A percentile compares a stretch with the other conserved stretches of the same genome.
Evolutionary conservation across 1,139 yeast species (phyloP).

Genomic region (Candida glucosophila): DNA sequence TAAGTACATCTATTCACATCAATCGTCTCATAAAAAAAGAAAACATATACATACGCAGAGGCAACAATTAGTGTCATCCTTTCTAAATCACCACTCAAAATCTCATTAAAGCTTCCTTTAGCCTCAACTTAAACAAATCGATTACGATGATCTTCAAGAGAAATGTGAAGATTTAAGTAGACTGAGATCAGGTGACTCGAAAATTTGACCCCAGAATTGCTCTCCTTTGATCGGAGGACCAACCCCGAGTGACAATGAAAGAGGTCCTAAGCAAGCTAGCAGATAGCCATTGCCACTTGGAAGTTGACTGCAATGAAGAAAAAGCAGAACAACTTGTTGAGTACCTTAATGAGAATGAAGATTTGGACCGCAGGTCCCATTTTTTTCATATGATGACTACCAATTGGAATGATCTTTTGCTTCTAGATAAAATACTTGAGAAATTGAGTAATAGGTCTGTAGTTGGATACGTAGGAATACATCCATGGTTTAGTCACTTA

Average conservation of each 20-base stretch:
- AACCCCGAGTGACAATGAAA: no score
- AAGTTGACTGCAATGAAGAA: slow-evolving; percentile 8
- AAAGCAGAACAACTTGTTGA: slow-evolving; percentile 6
- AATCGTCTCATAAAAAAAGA: slow-evolving; percentile 64
- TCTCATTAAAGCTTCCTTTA: not conserved
- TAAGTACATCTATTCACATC: slow-evolving; percentile 38
- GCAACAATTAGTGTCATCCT: slow-evolving; percentile 53
- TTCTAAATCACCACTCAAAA: no score
- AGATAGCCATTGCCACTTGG: slow-evolving; percentile 16
- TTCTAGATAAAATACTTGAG: slow-evolving; percentile 23
- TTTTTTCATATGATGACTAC: slow-evolving; percentile 47
- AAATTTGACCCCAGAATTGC: no score
- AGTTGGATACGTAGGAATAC: slow-evolving; percentile 70
- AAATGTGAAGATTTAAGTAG: no score
- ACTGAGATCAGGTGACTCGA: no score
- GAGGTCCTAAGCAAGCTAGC: slow-evolving; percentile 3
- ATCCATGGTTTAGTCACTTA: slow-evolving; percentile 83
- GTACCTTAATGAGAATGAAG: slow-evolving; percentile 4
- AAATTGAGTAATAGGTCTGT: slow-evolving; percentile 18
- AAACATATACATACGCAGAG: slow-evolving; percentile 53
- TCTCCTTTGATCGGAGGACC: no score
- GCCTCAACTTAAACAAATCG: no score
- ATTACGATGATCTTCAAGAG: no score
- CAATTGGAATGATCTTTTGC: slow-evolving; percentile 39
- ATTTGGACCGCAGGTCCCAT: not conserved